Base-by-base conservation (phyloP, 495 filamentous ascomycete species). In the Amphirosellinia nigrospora region DNA sequence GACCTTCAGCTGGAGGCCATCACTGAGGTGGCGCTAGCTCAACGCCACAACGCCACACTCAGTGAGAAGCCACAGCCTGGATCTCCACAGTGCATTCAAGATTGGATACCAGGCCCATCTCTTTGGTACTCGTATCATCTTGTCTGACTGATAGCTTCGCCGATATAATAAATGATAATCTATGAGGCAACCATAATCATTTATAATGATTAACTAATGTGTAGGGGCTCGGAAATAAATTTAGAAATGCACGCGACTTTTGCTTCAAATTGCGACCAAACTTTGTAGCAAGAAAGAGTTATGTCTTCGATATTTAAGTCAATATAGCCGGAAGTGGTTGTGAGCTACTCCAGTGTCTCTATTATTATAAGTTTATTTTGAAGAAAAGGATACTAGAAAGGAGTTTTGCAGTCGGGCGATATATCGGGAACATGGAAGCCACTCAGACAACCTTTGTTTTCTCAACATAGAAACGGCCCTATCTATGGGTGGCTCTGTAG, bases 31-130 rank as follows among this genome's bases (percentile, higher is more conserved):
- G 30, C 32, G 55, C 30, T 32, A 62, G 21, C n/a, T 46, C n/a
- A n/a, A 16, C 41, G 61, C 61, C 61, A 64, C 59, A 63, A 63
- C 59, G 59, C 59, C 59, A 63, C 39, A 63, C 6, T 32, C 4
- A 28, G 10, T 21, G 10, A 2, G 10, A 21, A 32, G n/a, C n/a
- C n/a, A n/a, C n/a, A n/a, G n/a, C n/a, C n/a, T n/a, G n/a, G n/a
- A n/a, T n/a, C n/a, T n/a, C n/a, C n/a, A n/a, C n/a, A n/a, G n/a
- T n/a, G n/a, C n/a, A n/a, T n/a, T n/a, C n/a, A n/a, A n/a, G n/a
- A n/a, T n/a, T n/a, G n/a, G n/a, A n/a, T n/a, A n/a, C n/a, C n/a
- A n/a, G n/a, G n/a, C n/a, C n/a, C n/a, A n/a, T n/a, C n/a, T n/a
- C n/a, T n/a, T n/a, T n/a, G n/a, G n/a, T n/a, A n/a, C n/a, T n/a